Evolutionary conservation across 805 yeast genomes (phyloP).

Genomic region (Starmerella sp.): DNA sequence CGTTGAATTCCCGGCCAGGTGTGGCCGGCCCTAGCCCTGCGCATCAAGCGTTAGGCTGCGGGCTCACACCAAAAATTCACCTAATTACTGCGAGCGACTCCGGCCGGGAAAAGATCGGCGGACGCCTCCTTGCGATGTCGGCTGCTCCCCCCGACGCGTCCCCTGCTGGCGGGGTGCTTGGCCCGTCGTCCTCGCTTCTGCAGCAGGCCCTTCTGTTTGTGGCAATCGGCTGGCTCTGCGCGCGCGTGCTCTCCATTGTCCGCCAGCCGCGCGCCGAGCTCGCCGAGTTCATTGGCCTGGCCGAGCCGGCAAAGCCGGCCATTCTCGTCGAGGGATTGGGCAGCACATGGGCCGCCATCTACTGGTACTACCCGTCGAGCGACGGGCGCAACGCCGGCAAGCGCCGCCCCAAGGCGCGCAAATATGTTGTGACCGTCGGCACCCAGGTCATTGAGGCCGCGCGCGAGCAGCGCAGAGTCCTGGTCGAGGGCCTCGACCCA

Average conservation of each 20-base stretch:
- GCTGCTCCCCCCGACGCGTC: neutral
- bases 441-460: conserved; percentile 25
- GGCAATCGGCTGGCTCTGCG: conserved; percentile 9
- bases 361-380: conserved; percentile 11
- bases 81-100: neutral
- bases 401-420: conserved; percentile 7
- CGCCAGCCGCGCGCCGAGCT: conserved; percentile 10
- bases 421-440: conserved; percentile 6
- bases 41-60: neutral
- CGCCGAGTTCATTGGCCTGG: conserved; percentile 10
- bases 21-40: too few relatives aligned
- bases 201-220: neutral
- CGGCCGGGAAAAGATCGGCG: neutral
- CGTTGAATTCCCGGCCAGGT: too few relatives aligned
- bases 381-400: neutral
- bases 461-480: conserved; percentile 27
- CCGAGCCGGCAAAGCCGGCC: conserved; percentile 7
- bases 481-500: conserved; percentile 28
- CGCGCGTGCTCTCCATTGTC: conserved; percentile 4
- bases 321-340: conserved; percentile 17
- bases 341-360: conserved; percentile 9
- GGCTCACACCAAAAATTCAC: neutral
- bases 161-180: neutral
- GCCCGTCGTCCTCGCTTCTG: conserved; percentile 2
- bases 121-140: neutral